Conservation (phyloP, 805 yeast species). For the Myxozyma monticola region DNA sequence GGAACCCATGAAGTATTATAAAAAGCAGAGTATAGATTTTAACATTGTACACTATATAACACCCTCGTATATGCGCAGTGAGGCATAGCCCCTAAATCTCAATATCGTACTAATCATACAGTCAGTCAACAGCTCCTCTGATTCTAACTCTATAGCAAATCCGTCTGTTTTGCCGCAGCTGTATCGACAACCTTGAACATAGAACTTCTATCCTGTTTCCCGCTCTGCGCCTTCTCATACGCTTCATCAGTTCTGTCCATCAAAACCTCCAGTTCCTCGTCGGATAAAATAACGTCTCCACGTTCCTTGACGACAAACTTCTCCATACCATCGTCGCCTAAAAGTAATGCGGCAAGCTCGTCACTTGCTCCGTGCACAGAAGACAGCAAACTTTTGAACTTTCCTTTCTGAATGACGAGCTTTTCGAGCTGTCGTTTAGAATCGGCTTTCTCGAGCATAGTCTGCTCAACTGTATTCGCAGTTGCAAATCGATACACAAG, state of each 20-base stretch:
- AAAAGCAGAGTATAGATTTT: no score
- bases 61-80: no score
- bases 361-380: constrained; percentile 3
- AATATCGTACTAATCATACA: no score
- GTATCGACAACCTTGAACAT: constrained; percentile 17
- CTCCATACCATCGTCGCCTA: constrained; percentile 20
- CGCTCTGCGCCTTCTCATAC: constrained; percentile 12
- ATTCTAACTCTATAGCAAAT: background rate
- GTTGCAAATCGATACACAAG: constrained; percentile 75
- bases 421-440: constrained; percentile 78
- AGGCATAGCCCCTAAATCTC: no score
- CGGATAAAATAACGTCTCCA: constrained; percentile 27
- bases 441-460: constrained; percentile 73
- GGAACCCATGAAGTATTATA: no score
- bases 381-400: constrained; percentile 20
- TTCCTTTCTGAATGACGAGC: constrained; percentile 48
- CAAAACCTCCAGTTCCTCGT: constrained; percentile 18
- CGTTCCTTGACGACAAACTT: constrained; percentile 21
- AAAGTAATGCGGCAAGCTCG: constrained; percentile 11
- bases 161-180: constrained; percentile 1
- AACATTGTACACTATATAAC: no score
- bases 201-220: background rate
- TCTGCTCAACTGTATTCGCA: constrained; percentile 78
- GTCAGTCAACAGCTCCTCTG: no score
- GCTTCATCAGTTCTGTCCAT: constrained; percentile 25